Evolutionary conservation across 352 stramenopile genomes (phyloP), one percentile per base, ranked within the genome.

Genomic region (Phytophthora citricola): DNA sequence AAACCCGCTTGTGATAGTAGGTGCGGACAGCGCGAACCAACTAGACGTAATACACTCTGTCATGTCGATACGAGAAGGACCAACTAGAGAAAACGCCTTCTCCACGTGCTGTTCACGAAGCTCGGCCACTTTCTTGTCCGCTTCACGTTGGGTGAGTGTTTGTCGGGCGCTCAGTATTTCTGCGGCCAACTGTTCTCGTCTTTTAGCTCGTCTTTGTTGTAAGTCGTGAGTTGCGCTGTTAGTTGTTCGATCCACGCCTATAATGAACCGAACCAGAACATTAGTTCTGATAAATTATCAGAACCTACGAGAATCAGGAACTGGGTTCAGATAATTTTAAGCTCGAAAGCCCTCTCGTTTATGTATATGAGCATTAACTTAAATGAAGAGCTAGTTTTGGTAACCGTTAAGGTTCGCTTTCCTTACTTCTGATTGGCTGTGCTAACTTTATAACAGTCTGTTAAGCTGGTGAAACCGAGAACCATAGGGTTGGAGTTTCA

Each of bases 31-130:
- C 10, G 40, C 39, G 22, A 36, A 15, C 52, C 52, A 51, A 40
- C 52, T 60, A 43, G 52, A 51, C n/a, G 52, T 60, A 31, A 60
- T 60, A 7, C 52, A 59, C 39, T 50, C 17, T 43, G 40, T 51
- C 39, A 59, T 59, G 15, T 59, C 14, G 2, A 26, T 10, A 43
- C 40, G 52, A 8, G 52, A 50, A 12, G 40, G 52, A 17, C 27
- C 52, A 9, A 59, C 52, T 11, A 59, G 34, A 43, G 17, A 48
- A 49, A 58, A 40, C 3, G 8, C n/a, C 4, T 59, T 59, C 31
- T 59, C 39, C n/a, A 24, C 15, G 17, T 59, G 52, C 20, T 59
- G 12, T 4, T 41, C 24, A 10, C 39, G 40, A 40, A 59, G 38
- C 4, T 38, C 52, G 11, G 52, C 40, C 10, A 51, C 40, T 50